Evolutionary conservation across 2,329 filamentous ascomycete species (phyloP), one percentile per base, ranked within the genome.

Genomic region (Neopestalotiopsis rosae): DNA sequence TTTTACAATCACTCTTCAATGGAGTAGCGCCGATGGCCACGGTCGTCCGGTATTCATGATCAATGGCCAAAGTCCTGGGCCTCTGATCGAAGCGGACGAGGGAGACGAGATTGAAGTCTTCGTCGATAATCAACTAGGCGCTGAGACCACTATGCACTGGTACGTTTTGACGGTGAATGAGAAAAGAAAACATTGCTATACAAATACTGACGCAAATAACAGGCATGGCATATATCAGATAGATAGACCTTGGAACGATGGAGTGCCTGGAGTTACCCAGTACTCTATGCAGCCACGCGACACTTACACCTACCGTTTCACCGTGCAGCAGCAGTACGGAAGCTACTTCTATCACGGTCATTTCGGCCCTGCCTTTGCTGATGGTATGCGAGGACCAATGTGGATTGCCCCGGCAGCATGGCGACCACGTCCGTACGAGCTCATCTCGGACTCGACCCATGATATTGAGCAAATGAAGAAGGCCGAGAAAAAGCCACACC

Each of bases 301-400:
- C 34, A 72, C 57, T 1, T 72, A 72, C 20, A 71, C 69, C 12
- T 72, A 72, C 6, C 69, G 68, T 5, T 71, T 72, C 30, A 72
- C 71, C 1, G 69, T 69, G 2, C 65, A 71, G 30, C 63, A 69
- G 42, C 71, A 72, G 38, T 72, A 72, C 6, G 71, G 71, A 30
- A 72, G 68, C 7, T 72, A 72, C 59, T 72, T 72, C 28, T 72
- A 72, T 32, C 71, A 72, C 28, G 71, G 71, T 5, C 71, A 72
- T 40, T 72, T 72, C 14, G 71, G 71, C 2, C 71, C 71, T 12
- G 68, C 71, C 13, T 72, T 72, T 45, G 67, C 71, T n/a, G 71
- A 72, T 32, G 71, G 71, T 1, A 71, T 71, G 70, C 68, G 71
- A 13, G 71, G 71, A 12, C 71, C 71, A 7, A 63, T 72, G 9